A percentile compares a stretch with the other conserved stretches of the same genome.
phyloP scores from a whole-genome alignment of 345 rosid species.

The Corchorus capsularis region DNA sequence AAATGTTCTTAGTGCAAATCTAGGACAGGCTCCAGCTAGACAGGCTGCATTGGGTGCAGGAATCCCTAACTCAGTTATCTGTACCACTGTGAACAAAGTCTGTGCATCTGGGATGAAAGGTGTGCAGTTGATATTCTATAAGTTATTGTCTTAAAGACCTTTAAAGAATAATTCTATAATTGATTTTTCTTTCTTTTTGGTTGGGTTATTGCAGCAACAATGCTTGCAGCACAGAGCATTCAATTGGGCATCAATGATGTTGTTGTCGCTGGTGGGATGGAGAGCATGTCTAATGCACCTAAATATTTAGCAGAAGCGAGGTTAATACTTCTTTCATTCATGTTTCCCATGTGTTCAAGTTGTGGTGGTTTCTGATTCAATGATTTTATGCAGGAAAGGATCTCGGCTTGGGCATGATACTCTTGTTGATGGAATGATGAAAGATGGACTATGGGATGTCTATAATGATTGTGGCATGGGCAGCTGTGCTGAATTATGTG shows the following conservation, averaged over 20 bases:
- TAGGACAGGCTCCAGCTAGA: slow-evolving; percentile 99
- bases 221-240: slow-evolving; percentile 94
- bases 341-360: slow-evolving; percentile 4
- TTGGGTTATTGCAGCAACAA: slow-evolving; percentile 62
- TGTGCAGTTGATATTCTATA: slow-evolving; percentile 20
- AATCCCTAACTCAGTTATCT: slow-evolving; percentile 77
- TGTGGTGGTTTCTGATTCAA: slow-evolving; percentile 28
- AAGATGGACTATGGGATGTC: slow-evolving; percentile 99
- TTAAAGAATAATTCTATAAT: background rate
- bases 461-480: slow-evolving; percentile 94
- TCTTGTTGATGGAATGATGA: slow-evolving; percentile 91
- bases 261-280: slow-evolving; percentile 99
- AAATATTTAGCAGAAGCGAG: slow-evolving; percentile 93
- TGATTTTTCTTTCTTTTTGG: background rate
- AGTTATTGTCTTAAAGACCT: slow-evolving; percentile 15
- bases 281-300: slow-evolving; percentile 96
- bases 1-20: slow-evolving; percentile 92
- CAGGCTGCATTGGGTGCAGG: slow-evolving; percentile 99
- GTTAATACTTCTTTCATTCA: slow-evolving; percentile 33
- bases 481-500: slow-evolving; percentile 89
- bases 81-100: slow-evolving; percentile 95
- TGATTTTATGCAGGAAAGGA: slow-evolving; percentile 71
- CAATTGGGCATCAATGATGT: slow-evolving; percentile 91
- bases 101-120: slow-evolving; percentile 99
- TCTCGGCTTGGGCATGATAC: slow-evolving; percentile 95